phyloP scores from a whole-genome alignment of 75 land plant genomes.

The Isoetes taiwanensis region DNA sequence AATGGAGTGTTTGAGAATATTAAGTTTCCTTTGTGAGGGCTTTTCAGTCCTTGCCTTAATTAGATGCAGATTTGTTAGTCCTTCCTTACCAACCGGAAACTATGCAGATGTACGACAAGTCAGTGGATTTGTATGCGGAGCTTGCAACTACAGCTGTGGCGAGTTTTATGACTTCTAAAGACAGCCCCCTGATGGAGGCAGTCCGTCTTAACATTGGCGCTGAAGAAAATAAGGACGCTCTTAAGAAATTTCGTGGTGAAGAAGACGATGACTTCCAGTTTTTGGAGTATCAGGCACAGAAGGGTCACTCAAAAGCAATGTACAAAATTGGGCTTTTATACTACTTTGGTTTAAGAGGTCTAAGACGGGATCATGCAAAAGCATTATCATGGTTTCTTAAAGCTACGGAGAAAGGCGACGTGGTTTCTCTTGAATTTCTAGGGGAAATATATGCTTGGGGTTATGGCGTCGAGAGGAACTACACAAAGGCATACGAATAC shows the following conservation, averaged over 20 bases:
- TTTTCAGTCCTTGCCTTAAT: no score
- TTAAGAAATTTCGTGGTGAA: constrained; percentile 82
- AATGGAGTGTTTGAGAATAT: no score
- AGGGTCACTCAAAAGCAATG: constrained; percentile 82
- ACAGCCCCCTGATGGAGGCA: constrained; percentile 70
- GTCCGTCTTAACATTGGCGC: constrained; percentile 70
- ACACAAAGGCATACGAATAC: constrained; percentile 75
- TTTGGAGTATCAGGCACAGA: constrained; percentile 85
- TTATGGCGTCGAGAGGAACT: constrained; percentile 88
- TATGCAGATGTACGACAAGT: constrained; percentile 76
- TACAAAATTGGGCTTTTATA: constrained; percentile 66
- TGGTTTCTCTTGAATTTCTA: constrained; percentile 75
- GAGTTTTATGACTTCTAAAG: constrained; percentile 71
- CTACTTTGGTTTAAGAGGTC: constrained; percentile 85
- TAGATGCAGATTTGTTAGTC: no score
- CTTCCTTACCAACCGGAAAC: no score
- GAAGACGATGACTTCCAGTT: constrained; percentile 97
- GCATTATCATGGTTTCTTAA: constrained; percentile 73
- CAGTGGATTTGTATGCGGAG: constrained; percentile 76
- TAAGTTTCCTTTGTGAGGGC: no score
- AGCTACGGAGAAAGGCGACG: constrained; percentile 83
- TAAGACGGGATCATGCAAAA: constrained; percentile 54
- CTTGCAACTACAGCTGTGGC: constrained; percentile 76
- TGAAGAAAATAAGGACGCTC: constrained; percentile 62
- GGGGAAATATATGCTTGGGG: constrained; percentile 96